phyloP scores from a whole-genome alignment of 2,329 filamentous ascomycete genomes.

The Ilyonectria mors-panacis region DNA sequence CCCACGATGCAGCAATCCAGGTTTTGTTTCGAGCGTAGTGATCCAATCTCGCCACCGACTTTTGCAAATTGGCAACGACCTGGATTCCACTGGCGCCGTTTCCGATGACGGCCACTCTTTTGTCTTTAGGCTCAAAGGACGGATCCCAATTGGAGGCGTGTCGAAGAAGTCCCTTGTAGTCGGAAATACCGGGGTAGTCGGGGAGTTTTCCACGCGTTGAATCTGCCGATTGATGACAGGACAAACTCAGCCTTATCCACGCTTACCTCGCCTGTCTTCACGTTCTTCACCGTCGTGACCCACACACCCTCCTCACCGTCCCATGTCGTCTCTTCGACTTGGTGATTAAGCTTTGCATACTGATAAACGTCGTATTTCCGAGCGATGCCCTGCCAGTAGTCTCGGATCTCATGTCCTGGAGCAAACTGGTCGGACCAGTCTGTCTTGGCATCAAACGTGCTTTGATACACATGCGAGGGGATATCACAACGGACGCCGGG shows the following conservation, averaged over 20 bases:
- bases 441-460: slow-evolving; percentile 76
- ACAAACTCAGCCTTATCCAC: slow-evolving; percentile 71
- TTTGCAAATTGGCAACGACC: slow-evolving; percentile 67
- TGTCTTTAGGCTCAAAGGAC: slow-evolving; percentile 62
- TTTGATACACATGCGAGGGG: slow-evolving; percentile 79
- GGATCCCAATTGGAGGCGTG: slow-evolving; percentile 75
- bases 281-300: slow-evolving; percentile 64
- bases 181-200: slow-evolving; percentile 69
- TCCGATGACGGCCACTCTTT: slow-evolving; percentile 73
- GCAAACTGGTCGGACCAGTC: slow-evolving; percentile 80
- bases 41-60: slow-evolving; percentile 66
- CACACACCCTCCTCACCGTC: slow-evolving; percentile 66
- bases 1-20: slow-evolving; percentile 77
- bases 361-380: slow-evolving; percentile 76
- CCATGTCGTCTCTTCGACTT: slow-evolving; percentile 72
- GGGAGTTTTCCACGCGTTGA: slow-evolving; percentile 77
- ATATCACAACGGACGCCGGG: slow-evolving; percentile 79
- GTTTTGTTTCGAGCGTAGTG: slow-evolving; percentile 77
- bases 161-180: slow-evolving; percentile 69
- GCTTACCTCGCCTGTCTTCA: slow-evolving; percentile 55
- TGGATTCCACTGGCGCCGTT: slow-evolving; percentile 75
- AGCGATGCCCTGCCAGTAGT: slow-evolving; percentile 76
- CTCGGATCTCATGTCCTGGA: slow-evolving; percentile 75
- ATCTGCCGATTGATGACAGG: slow-evolving; percentile 74
- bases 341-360: slow-evolving; percentile 67